Base-by-base conservation (phyloP, 352 stramenopile genomes). In the Phytophthora sp. region DNA sequence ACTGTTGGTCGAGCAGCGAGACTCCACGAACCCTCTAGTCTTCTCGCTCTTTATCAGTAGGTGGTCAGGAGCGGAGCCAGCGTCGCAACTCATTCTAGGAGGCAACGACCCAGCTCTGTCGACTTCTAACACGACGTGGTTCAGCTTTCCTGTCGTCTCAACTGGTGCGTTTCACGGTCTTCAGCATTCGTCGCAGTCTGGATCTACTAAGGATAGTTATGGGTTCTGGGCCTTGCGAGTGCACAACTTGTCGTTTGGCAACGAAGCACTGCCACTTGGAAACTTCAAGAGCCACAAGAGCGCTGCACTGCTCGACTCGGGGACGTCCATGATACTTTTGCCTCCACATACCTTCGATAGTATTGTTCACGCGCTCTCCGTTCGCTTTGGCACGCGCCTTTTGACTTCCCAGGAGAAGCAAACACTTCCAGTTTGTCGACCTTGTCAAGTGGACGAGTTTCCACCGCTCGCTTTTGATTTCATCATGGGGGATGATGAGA, bases 401-500 rank as follows among this genome's bases (percentile, higher is more conserved):
- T 15, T 66, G 3, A 1, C 53, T 27, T 24, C 9, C 44, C 38
- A 12, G 23, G 15, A 36, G 3, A 50, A 60, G 6, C 42, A 8
- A 35, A 12, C 41, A 2, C 24, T 57, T 38, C 46, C 62, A 38
- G 11, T 41, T 45, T 73, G 66, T 46, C 24, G 59, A 3, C 44
- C 20, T 13, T 74, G 60, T 24, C 53, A 62, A 41, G 46, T 35
- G 31, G 42, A 74, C 21, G 66, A 70, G 38, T 76, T 73, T 41
- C 63, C 63, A 9, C 23, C 58, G 2, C 46, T 76, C 30, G 39
- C 12, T 16, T 56, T 76, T 15, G 35, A 58, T 7, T 60, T 73
- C 12, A 26, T 50, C 33, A n/a, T 44, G 18, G 13, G 33, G 3
- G 35, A 52, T 39, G n/a, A n/a, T n/a, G n/a, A n/a, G n/a, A n/a